Percentiles rank a stretch among this genome's conserved stretches.
phyloP scores from a whole-genome alignment of 2,329 filamentous ascomycete genomes.

The Arthrobotrys musiformis region DNA sequence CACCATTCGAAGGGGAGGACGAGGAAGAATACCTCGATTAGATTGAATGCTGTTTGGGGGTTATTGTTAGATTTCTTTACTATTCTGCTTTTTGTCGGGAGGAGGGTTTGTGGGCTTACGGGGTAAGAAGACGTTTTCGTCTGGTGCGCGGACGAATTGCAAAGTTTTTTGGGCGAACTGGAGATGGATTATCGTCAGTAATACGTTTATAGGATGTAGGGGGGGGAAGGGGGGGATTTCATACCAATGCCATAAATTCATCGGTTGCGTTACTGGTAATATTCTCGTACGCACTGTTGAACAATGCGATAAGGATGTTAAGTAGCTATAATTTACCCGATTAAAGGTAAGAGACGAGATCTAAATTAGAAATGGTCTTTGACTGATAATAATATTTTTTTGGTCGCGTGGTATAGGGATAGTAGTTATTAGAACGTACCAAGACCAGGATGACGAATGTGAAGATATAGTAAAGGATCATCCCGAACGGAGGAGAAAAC shows the following conservation, averaged over 20 bases:
- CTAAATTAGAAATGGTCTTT: not conserved
- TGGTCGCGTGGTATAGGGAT: constrained; percentile 65
- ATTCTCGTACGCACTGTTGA: constrained; percentile 95
- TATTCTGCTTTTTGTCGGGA: not conserved
- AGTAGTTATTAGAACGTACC: constrained; percentile 13
- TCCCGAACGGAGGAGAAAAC: constrained; percentile 91
- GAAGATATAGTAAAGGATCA: constrained; percentile 96
- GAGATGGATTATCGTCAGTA: not conserved
- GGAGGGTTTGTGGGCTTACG: constrained; percentile 64
- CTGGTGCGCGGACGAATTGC: constrained; percentile 94
- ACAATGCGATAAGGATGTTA: constrained; percentile 96
- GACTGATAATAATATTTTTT: not conserved
- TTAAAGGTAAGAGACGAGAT: not conserved
- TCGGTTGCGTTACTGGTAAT: constrained; percentile 93
- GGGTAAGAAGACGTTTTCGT: constrained; percentile 97
- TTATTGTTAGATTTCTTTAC: not conserved
- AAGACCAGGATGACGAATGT: constrained; percentile 97
- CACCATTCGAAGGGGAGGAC: constrained; percentile 93
- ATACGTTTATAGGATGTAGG: not conserved
- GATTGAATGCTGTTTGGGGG: constrained; percentile 75
- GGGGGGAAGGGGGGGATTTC: not conserved
- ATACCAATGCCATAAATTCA: constrained; percentile 83
- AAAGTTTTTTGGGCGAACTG: constrained; percentile 89
- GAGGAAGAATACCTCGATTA: constrained; percentile 85
- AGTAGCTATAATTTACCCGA: constrained; percentile 64